A percentile compares a stretch with the other conserved stretches of the same genome.
Evolutionary conservation across 345 rosid genomes (phyloP).

Genomic region (Eucalyptus grandis): DNA sequence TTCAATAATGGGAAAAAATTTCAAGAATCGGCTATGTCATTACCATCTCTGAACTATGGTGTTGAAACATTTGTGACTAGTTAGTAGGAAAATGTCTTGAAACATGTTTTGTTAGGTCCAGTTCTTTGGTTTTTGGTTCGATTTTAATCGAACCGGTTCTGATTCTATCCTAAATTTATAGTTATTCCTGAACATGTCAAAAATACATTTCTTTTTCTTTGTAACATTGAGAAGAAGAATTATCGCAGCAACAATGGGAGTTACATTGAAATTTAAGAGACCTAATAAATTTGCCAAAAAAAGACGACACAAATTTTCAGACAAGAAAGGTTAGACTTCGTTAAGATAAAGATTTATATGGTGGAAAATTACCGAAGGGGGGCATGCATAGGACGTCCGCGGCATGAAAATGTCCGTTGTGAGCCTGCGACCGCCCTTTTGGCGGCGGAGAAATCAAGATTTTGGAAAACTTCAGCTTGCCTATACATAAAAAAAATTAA

Average conservation of each 20-base stretch:
- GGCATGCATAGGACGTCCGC: not conserved
- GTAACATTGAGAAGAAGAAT: not conserved
- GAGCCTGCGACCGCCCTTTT: not conserved
- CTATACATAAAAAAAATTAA: no score
- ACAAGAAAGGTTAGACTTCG: not conserved
- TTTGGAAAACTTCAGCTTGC: not conserved
- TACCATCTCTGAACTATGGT: no score
- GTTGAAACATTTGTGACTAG: no score
- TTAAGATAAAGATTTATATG: not conserved
- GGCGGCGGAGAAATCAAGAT: not conserved
- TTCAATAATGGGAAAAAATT: not conserved
- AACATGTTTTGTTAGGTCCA: no score
- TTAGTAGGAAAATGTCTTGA: no score
- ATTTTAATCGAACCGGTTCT: rapidly evolving
- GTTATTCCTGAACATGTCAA: not conserved
- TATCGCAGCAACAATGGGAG: not conserved
- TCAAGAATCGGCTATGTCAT: not conserved
- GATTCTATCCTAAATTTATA: no score
- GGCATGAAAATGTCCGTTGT: not conserved
- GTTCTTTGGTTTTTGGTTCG: no score
- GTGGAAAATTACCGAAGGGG: not conserved
- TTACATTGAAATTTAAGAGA: not conserved
- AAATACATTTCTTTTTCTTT: no score
- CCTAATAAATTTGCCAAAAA: not conserved
- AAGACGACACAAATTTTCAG: not conserved